Percentiles rank a stretch among this genome's conserved stretches.
These are phyloP conservation scores for Corylus avellana DNA, from an alignment of 306 rosid species.

Conservation along the genomic window DNA sequence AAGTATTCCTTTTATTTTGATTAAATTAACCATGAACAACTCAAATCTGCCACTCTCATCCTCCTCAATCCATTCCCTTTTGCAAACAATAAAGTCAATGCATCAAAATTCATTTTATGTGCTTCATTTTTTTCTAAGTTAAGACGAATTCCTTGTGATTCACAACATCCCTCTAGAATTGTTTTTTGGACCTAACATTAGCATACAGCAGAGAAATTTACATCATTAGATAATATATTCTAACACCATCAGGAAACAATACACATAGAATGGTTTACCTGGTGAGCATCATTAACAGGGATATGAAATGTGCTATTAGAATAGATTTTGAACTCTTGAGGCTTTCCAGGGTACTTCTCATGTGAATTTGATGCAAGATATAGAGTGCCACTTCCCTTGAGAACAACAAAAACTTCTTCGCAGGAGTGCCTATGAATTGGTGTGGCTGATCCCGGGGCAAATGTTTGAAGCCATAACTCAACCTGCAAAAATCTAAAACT, in stretches of 20 bases:
- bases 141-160: background rate
- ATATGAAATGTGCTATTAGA: constrained; percentile 73
- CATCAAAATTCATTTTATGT: background rate
- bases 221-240: background rate
- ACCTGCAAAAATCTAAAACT: constrained; percentile 47
- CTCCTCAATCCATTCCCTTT: background rate
- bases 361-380: constrained; percentile 67
- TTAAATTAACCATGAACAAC: background rate
- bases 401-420: constrained; percentile 85
- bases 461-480: constrained; percentile 95
- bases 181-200: background rate
- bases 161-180: background rate
- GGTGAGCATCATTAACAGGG: constrained; percentile 87
- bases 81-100: background rate
- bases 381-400: constrained; percentile 85
- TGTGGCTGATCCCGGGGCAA: constrained; percentile 76
- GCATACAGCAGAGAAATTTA: background rate
- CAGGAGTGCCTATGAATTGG: constrained; percentile 96
- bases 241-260: constrained; percentile 22
- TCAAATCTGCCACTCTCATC: background rate
- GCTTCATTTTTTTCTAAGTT: background rate
- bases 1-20: background rate
- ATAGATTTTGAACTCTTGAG: constrained; percentile 61
- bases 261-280: constrained; percentile 46
- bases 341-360: constrained; percentile 65